Conservation (phyloP, 371 early-diverging fungal genomes). For the Nematocida sp. region DNA sequence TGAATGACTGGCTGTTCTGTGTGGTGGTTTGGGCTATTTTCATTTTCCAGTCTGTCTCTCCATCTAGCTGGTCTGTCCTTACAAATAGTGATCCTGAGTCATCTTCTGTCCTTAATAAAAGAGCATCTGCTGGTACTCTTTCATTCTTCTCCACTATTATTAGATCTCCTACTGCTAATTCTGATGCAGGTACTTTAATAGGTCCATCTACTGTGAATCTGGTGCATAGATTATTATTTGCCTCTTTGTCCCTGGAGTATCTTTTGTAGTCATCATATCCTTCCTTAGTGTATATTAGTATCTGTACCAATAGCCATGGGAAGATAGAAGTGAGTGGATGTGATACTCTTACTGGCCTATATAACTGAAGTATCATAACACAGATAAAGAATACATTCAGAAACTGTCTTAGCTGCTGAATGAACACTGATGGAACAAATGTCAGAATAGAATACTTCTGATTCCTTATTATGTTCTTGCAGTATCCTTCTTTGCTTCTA, state of each 20-base stretch:
- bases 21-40: conserved; percentile 54
- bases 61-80: conserved; percentile 95
- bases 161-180: conserved; percentile 83
- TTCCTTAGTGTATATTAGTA: conserved; percentile 86
- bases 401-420: conserved; percentile 76
- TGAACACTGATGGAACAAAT: conserved; percentile 80
- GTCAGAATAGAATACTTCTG: conserved; percentile 84
- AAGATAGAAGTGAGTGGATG: conserved; percentile 84
- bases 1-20: not conserved
- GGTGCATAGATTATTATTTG: conserved; percentile 76
- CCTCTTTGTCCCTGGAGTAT: conserved; percentile 74
- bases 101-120: conserved; percentile 71
- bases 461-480: conserved; percentile 80
- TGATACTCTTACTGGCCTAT: conserved; percentile 70
- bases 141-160: conserved; percentile 80
- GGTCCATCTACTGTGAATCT: conserved; percentile 67
- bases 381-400: conserved; percentile 90
- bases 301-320: conserved; percentile 82
- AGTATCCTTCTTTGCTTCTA: conserved; percentile 45
- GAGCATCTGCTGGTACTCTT: conserved; percentile 80
- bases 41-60: conserved; percentile 98
- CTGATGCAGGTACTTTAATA: conserved; percentile 71
- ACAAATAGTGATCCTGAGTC: conserved; percentile 81
- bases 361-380: conserved; percentile 82
- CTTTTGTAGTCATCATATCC: conserved; percentile 85